These are phyloP conservation scores for Gossypium stocksii DNA, from an alignment of 345 rosid species.

Conservation along the genomic window DNA sequence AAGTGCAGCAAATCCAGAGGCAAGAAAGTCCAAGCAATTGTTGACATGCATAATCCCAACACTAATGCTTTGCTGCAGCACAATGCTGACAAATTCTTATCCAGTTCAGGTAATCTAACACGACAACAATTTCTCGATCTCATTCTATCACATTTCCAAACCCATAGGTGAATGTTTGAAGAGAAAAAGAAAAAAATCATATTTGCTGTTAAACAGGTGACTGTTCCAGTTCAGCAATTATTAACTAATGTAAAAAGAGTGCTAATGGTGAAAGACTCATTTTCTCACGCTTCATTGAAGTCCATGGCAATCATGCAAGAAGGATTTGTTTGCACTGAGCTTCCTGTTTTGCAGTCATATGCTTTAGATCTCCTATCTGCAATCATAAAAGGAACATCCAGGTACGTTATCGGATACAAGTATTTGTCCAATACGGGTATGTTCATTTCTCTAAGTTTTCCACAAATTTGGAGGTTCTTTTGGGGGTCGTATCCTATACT, in stretches of 20 bases:
- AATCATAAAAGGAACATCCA: constrained; percentile 15
- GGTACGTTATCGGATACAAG: neutral
- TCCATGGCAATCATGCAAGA: neutral
- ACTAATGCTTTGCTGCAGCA: constrained; percentile 11
- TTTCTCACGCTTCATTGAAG: constrained; percentile 3
- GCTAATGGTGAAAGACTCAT: constrained; percentile 5
- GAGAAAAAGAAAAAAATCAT: neutral
- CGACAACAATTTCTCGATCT: neutral
- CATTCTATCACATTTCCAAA: neutral
- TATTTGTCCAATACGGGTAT: neutral
- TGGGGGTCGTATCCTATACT: neutral
- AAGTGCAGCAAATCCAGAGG: neutral
- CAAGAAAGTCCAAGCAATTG: constrained; percentile 4
- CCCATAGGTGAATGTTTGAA: neutral
- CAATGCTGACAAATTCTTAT: constrained; percentile 13
- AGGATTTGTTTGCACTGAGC: constrained; percentile 3
- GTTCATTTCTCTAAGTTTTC: neutral
- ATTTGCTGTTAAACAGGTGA: constrained; percentile 5
- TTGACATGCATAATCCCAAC: neutral
- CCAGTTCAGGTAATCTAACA: constrained; percentile 1
- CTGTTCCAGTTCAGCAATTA: neutral
- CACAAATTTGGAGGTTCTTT: neutral
- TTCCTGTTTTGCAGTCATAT: constrained; percentile 5
- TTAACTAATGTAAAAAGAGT: constrained; percentile 4
- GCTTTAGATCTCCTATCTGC: constrained; percentile 14